A percentile compares a stretch with the other conserved stretches of the same genome.
Evolutionary conservation across 805 yeast species (phyloP).

Genomic region (Nakazawaea ambrosiae): DNA sequence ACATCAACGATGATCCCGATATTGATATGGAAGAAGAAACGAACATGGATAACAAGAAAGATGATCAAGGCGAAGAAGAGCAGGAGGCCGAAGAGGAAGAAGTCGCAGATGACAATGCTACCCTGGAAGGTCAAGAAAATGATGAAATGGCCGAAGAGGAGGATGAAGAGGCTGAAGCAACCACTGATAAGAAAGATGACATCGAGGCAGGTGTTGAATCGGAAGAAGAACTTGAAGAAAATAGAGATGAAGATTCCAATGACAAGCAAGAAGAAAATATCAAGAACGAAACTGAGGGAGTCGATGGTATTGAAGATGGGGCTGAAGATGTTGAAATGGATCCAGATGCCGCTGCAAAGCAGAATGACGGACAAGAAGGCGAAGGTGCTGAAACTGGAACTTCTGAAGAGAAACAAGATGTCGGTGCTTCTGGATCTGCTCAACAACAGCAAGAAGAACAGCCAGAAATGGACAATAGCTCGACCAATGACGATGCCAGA

Average conservation of each 20-base stretch:
- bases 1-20: conserved; percentile 23
- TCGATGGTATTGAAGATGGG: conserved; percentile 24
- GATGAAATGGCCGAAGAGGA: conserved; percentile 24
- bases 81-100: conserved; percentile 20
- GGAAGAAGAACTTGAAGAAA: conserved; percentile 17
- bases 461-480: conserved; percentile 30
- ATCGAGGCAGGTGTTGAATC: conserved; percentile 21
- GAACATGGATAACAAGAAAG: conserved; percentile 26
- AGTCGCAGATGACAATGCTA: conserved; percentile 19
- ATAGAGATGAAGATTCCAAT: conserved; percentile 24
- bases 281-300: conserved; percentile 19
- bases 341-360: conserved; percentile 27
- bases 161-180: conserved; percentile 21
- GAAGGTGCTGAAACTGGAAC: conserved; percentile 31
- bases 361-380: conserved; percentile 25
- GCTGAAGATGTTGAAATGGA: conserved; percentile 25
- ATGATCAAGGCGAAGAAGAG: conserved; percentile 18
- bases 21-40: conserved; percentile 23
- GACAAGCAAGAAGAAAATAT: conserved; percentile 19
- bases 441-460: conserved; percentile 25
- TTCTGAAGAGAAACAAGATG: conserved; percentile 42
- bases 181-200: conserved; percentile 22
- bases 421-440: conserved; percentile 60
- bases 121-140: conserved; percentile 14
- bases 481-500: conserved; percentile 43